Conservation (phyloP, 2,329 filamentous ascomycete species). For the Fusarium nanum region DNA sequence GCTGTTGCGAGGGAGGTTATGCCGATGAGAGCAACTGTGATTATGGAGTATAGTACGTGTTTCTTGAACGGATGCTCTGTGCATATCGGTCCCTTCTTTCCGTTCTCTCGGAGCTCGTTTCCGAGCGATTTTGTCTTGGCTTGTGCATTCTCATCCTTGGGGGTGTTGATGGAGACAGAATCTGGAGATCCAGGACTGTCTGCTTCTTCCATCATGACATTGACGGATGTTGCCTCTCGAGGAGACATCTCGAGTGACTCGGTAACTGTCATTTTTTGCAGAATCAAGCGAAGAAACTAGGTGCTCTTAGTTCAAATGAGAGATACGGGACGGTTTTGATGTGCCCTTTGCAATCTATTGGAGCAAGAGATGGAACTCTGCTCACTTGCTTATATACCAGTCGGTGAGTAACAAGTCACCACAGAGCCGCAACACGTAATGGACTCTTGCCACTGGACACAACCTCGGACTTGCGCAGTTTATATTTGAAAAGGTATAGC, state of each 20-base stretch:
- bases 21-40: constrained; percentile 1
- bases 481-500: background rate
- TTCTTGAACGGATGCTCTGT: constrained; percentile 8
- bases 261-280: background rate
- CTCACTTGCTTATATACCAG: constrained; percentile 18
- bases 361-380: too few species aligned
- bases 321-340: background rate
- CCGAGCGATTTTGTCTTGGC: background rate
- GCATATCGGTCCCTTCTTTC: accelerated
- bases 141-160: background rate
- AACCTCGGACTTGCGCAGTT: background rate
- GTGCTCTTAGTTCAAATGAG: background rate
- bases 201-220: background rate
- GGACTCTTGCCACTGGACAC: background rate
- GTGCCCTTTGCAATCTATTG: background rate
- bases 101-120: background rate
- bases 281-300: background rate
- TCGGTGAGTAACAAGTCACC: background rate
- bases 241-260: background rate
- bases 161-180: background rate
- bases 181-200: background rate
- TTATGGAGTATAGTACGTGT: constrained; percentile 27
- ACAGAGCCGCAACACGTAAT: background rate
- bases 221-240: background rate
- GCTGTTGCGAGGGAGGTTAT: background rate